Evolutionary conservation across 441 rosid species (phyloP).

Genomic region (Dalechampia spathulata): DNA sequence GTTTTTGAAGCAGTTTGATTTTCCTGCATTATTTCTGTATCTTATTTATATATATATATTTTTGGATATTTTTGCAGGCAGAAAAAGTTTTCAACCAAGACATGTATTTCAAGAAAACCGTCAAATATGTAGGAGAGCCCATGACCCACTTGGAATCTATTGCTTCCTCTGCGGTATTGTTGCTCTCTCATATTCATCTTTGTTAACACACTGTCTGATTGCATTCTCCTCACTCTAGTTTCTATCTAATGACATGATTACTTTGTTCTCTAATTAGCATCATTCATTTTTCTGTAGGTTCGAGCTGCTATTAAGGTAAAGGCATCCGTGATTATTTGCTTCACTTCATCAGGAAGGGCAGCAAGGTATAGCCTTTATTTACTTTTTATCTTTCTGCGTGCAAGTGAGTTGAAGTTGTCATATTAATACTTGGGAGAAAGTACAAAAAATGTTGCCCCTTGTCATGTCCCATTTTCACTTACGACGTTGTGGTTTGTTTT

Average conservation of each 20-base stretch:
- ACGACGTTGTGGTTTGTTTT: too few relatives aligned
- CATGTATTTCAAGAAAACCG: slow-evolving; percentile 83
- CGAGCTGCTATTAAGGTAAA: slow-evolving; percentile 94
- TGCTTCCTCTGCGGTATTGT: slow-evolving; percentile 91
- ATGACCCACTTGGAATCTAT: slow-evolving; percentile 97
- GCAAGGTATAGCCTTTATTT: slow-evolving; percentile 49
- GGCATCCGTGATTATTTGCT: slow-evolving; percentile 86
- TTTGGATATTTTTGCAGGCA: too few relatives aligned
- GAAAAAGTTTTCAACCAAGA: slow-evolving; percentile 98
- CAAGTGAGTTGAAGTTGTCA: neutral
- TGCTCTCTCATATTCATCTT: slow-evolving; percentile 1
- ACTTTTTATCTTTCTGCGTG: neutral
- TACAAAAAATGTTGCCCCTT: too few relatives aligned
- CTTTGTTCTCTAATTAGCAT: too few relatives aligned
- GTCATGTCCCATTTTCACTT: too few relatives aligned
- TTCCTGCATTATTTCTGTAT: too few relatives aligned
- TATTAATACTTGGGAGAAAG: too few relatives aligned
- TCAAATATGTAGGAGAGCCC: slow-evolving; percentile 91
- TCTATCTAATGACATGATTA: too few relatives aligned
- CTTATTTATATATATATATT: too few relatives aligned
- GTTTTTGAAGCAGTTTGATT: too few relatives aligned
- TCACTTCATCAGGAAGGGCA: slow-evolving; percentile 92
- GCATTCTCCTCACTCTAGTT: neutral
- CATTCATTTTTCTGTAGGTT: slow-evolving; percentile 39
- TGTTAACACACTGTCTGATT: neutral